Evolutionary conservation across 2,329 filamentous ascomycete species (phyloP).

Genomic region (Lasiodiplodia citricola): DNA sequence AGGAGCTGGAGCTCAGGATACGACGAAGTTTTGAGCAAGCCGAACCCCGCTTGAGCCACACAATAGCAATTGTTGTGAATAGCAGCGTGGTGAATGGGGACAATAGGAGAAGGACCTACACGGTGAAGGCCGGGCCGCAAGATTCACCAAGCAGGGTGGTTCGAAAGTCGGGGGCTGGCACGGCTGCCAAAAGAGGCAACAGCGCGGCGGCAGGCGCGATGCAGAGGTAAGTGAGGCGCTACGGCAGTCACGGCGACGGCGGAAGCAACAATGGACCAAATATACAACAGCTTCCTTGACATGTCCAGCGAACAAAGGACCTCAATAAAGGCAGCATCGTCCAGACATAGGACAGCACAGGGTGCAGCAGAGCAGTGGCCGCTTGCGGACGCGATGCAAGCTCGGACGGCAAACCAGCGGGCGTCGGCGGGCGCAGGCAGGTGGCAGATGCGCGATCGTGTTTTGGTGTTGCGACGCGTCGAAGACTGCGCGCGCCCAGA

Average conservation of each 20-base stretch:
- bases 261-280: slow-evolving; percentile 14
- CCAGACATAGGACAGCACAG: slow-evolving; percentile 19
- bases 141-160: background rate
- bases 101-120: background rate
- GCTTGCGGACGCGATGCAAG: slow-evolving; percentile 15
- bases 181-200: background rate
- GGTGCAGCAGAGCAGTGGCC: slow-evolving; percentile 9
- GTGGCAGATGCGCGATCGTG: slow-evolving; percentile 2
- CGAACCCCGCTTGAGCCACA: background rate
- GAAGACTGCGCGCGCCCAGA: background rate
- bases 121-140: background rate
- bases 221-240: background rate
- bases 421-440: background rate
- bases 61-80: slow-evolving; percentile 3
- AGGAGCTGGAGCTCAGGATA: background rate
- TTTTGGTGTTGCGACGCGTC: slow-evolving; percentile 23
- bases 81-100: background rate
- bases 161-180: background rate
- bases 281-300: slow-evolving; percentile 25
- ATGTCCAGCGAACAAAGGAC: slow-evolving; percentile 27
- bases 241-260: slow-evolving; percentile 15
- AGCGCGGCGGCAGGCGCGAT: background rate
- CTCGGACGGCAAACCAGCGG: background rate
- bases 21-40: background rate
- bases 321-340: slow-evolving; percentile 27